These are phyloP conservation scores for Aspergillus taichungensis DNA, from an alignment of 495 filamentous ascomycete species.

Conservation along the genomic window DNA sequence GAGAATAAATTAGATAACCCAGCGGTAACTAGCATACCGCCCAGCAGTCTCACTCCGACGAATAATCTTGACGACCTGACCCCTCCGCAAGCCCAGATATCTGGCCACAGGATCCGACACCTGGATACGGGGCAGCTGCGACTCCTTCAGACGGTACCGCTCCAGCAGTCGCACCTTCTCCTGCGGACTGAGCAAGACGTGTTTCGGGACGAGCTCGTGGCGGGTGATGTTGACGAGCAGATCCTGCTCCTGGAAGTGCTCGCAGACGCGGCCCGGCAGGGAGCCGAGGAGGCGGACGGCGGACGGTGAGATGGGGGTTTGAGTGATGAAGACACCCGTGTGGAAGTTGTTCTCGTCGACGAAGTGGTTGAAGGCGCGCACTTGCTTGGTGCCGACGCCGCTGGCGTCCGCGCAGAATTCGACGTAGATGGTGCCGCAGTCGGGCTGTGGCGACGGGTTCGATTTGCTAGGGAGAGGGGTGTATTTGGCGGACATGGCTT, in stretches of 20 bases:
- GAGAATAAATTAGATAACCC: slow-evolving; percentile 43
- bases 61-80: slow-evolving; percentile 98
- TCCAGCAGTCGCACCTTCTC: slow-evolving; percentile 79
- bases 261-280: slow-evolving; percentile 69
- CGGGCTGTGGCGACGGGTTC: slow-evolving; percentile 55
- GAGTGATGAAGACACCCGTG: slow-evolving; percentile 81
- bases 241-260: slow-evolving; percentile 93
- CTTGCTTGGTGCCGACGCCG: slow-evolving; percentile 77
- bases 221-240: slow-evolving; percentile 96
- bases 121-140: slow-evolving; percentile 87
- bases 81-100: slow-evolving; percentile 83
- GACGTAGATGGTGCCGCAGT: slow-evolving; percentile 85
- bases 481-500: slow-evolving; percentile 77
- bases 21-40: slow-evolving; percentile 54
- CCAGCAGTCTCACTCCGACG: slow-evolving; percentile 59
- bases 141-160: slow-evolving; percentile 93
- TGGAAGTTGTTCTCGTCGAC: slow-evolving; percentile 68
- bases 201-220: slow-evolving; percentile 92
- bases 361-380: slow-evolving; percentile 78
- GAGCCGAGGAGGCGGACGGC: slow-evolving; percentile 64
- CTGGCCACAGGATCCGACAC: slow-evolving; percentile 83
- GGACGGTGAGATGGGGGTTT: slow-evolving; percentile 69
- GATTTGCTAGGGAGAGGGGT: slow-evolving; percentile 52
- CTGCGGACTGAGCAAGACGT: slow-evolving; percentile 78
- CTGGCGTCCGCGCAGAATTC: slow-evolving; percentile 73